Evolutionary conservation across 2,329 filamentous ascomycete species (phyloP), one percentile per base, ranked within the genome.

Genomic region (Colletotrichum sp.): DNA sequence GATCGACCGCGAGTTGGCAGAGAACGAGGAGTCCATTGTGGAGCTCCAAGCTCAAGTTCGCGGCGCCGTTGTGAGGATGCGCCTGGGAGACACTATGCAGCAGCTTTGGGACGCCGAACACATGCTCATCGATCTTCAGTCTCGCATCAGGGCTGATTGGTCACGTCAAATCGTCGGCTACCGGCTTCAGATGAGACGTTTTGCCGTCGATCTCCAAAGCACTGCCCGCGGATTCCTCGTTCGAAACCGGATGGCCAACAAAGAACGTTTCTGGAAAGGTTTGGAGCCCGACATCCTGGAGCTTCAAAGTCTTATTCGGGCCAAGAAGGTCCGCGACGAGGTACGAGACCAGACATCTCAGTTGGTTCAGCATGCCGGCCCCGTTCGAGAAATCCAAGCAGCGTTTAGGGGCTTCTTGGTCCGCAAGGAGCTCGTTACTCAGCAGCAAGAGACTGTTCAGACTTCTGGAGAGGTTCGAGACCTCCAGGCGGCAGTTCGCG

Each of bases 21-120:
- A 98, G 80, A 93, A 95, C 75, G 94, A 97, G 83, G 86, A 84
- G 0, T 86, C 89, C 5, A 92, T 99, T 59, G 80, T 92, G 21
- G 96, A 99, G 76, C 89, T 99, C 32, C 98, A 99, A 83, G 92
- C 95, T 49, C 96, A 98, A 83, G 91, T 96, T 10, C 92, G 95
- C 73, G 97, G 96, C 44, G 96, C 96, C 1, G 83, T 98, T 78
- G 84, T 95, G 64, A 92, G 97, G 71, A 89, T 98, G 82, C 90
- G 90, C 71, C 91, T 99, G 3, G 96, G 95, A 6, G 88, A 94
- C 66, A 90, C 92, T 71, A 99, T 99, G 97, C 94, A 98, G 81
- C 86, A 91, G 59, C 90, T 99, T 5, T 99, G 97, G 97, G 94
- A 97, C 77, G 90, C 91, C 15, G 97, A 99, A 84, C 90, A 93